Conservation (phyloP, 352 stramenopile genomes). For the Globisporangium lucens region DNA sequence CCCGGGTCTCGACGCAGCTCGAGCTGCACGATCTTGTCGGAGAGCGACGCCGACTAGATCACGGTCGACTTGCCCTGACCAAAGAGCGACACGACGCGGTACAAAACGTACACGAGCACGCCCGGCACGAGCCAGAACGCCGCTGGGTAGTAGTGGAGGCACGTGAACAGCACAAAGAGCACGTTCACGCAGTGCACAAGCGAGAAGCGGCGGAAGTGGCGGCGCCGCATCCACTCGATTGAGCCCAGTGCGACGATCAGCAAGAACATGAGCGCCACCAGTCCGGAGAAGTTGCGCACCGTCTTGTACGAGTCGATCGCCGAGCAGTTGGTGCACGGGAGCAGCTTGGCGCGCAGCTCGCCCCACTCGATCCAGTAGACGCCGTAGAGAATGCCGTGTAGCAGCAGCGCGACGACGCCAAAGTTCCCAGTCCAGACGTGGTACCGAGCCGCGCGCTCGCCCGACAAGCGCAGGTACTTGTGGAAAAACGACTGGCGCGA, state of each 20-base stretch:
- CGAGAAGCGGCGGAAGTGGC: conserved; percentile 54
- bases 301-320: conserved; percentile 48
- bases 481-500: conserved; percentile 64
- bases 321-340: conserved; percentile 48
- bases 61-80: conserved; percentile 39
- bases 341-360: conserved; percentile 47
- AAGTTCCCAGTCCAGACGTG: conserved; percentile 65
- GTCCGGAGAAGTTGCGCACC: conserved; percentile 60
- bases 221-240: conserved; percentile 46
- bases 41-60: conserved; percentile 34
- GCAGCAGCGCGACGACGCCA: conserved; percentile 32
- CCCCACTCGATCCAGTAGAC: conserved; percentile 49
- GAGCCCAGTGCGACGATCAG: conserved; percentile 41
- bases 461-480: conserved; percentile 48
- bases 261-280: conserved; percentile 44
- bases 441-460: conserved; percentile 53
- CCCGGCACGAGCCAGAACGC: conserved; percentile 55
- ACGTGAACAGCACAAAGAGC: conserved; percentile 42
- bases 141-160: conserved; percentile 67
- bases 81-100: conserved; percentile 49
- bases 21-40: conserved; percentile 52
- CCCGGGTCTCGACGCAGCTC: conserved; percentile 41
- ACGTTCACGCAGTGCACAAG: conserved; percentile 49
- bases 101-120: conserved; percentile 57
- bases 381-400: conserved; percentile 58